Percentiles rank a stretch among this genome's conserved stretches.
phyloP scores from a whole-genome alignment of 805 yeast genomes.

The Candida patagonica region DNA sequence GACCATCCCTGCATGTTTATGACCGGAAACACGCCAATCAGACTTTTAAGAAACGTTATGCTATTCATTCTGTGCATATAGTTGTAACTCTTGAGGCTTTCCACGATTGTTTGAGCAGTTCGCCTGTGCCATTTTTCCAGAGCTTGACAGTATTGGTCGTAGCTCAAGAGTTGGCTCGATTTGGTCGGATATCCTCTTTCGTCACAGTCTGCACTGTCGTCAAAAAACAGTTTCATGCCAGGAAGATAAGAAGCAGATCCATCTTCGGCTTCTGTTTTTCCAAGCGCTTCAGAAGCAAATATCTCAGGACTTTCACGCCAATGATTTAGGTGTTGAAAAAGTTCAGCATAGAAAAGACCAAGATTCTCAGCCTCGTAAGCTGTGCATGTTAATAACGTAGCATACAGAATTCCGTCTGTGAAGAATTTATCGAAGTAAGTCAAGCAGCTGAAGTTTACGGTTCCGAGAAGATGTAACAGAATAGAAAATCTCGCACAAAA shows the following conservation, averaged over 20 bases:
- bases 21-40: conserved; percentile 55
- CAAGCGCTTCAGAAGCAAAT: conserved; percentile 27
- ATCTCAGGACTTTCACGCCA: conserved; percentile 32
- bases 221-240: conserved; percentile 18
- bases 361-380: conserved; percentile 72
- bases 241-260: conserved; percentile 16
- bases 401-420: conserved; percentile 37
- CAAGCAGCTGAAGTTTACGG: conserved; percentile 33
- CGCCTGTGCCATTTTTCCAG: conserved; percentile 49
- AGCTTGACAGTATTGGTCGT: conserved; percentile 31
- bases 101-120: conserved; percentile 36
- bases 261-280: conserved; percentile 8
- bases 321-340: conserved; percentile 40
- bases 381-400: conserved; percentile 61
- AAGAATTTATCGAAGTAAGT: conserved; percentile 40
- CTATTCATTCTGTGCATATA: conserved; percentile 77
- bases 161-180: conserved; percentile 16
- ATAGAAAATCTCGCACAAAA: conserved; percentile 55
- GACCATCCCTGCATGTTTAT: conserved; percentile 56
- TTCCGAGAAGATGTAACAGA: conserved; percentile 35
- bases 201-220: conserved; percentile 10
- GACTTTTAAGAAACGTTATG: conserved; percentile 63
- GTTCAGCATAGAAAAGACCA: conserved; percentile 59
- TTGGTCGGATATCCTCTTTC: conserved; percentile 7
- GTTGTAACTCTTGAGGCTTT: conserved; percentile 34